Conservation (phyloP, 352 stramenopile genomes). For the Pythium aquatile region DNA sequence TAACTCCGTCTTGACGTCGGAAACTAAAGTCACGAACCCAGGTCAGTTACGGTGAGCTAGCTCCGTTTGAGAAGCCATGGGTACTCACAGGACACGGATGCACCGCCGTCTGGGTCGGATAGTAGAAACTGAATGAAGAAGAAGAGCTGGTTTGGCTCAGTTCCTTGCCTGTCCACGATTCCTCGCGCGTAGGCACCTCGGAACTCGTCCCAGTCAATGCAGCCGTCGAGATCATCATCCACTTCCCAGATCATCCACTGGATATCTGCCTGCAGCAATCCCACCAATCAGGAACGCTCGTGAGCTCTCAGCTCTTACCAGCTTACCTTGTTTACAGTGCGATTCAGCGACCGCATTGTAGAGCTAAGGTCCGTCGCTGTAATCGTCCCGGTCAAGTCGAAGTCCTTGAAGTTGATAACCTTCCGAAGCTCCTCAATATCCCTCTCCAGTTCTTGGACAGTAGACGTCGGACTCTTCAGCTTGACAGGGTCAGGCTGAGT, state of each 20-base stretch:
- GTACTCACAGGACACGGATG: constrained; percentile 72
- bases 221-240: constrained; percentile 94
- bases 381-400: constrained; percentile 40
- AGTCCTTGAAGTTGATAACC: constrained; percentile 35
- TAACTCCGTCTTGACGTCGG: constrained; percentile 49
- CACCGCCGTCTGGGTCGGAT: constrained; percentile 89
- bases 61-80: too few species aligned
- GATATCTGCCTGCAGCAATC: constrained; percentile 67
- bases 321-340: constrained; percentile 34
- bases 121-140: constrained; percentile 95
- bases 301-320: not conserved
- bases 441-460: constrained; percentile 20
- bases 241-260: constrained; percentile 98
- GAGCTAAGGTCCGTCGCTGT: constrained; percentile 44
- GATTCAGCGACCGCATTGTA: constrained; percentile 40
- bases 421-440: constrained; percentile 56
- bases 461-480: not conserved
- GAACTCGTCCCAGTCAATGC: constrained; percentile 92
- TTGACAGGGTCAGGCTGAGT: not conserved
- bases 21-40: constrained; percentile 23
- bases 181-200: constrained; percentile 90
- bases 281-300: not conserved
- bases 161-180: constrained; percentile 86
- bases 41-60: not conserved
- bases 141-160: constrained; percentile 93